Base-by-base conservation (phyloP, 1,139 yeast species). In the Pichia sp. region DNA sequence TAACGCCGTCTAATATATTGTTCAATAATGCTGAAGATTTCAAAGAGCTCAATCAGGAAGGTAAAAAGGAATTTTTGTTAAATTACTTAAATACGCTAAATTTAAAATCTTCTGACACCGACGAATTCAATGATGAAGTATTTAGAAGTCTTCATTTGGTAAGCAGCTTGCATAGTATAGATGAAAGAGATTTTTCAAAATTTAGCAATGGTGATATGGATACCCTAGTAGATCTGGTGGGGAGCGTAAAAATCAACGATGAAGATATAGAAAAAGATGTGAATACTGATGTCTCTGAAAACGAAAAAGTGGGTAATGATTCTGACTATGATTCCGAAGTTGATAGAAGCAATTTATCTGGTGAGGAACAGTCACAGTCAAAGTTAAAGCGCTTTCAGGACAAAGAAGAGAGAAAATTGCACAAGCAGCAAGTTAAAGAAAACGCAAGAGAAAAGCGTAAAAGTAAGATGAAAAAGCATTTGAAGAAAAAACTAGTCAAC, bases 361-460 rank as follows among this genome's bases (percentile, higher is more conserved):
- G 59, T 1, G 57, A 57, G 1, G 61, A 51, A 1, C 58, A 54
- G 75, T 55, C 76, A 71, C 29, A 64, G 72, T 6, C 69, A 78
- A 85, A 79, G 61, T 95, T 96, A 31, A 92, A 89, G 70, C 84
- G 85, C 66, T 77, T 78, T 67, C 95, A 88, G 64, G 95, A 92
- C 66, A 87, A 90, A 66, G 97, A 90, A 29, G 84, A 76, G 0
- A 93, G 92, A 70, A 89, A 86, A 66, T 85, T 82, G 50, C 79
- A 98, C 54, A 95, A 95, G 70, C 86, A 85, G 64, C 87, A 85
- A 29, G 85, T 90, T 23, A 93, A 90, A 68, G 87, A 84, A 44
- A 90, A 84, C 15, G 88, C 90, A 59, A 87, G 86, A 64, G 98
- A 92, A 64, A 90, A 88, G 73, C 79, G 99, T 57, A 85, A 90